Evolutionary conservation across 108 stramenopile genomes (phyloP).

Genomic region (Chaetoceros muelleri): DNA sequence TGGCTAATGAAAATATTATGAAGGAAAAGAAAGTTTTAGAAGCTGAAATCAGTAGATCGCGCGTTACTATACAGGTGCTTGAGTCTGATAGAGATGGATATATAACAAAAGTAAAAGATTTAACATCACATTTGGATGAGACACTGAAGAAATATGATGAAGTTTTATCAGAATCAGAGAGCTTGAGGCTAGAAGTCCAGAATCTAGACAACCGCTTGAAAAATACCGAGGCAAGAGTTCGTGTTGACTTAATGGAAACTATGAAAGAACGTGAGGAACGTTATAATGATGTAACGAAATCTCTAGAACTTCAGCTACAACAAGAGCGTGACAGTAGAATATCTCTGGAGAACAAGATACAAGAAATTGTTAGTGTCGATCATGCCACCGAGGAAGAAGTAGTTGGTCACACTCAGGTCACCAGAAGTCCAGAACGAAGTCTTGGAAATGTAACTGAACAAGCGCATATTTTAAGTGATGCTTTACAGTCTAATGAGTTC

Average conservation of each 20-base stretch:
- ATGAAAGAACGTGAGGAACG: conserved; percentile 68
- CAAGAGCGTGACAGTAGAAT: conserved; percentile 43
- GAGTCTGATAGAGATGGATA: conserved; percentile 30
- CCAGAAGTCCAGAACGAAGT: conserved; percentile 9
- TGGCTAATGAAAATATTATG: conserved; percentile 41
- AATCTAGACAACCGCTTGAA: conserved; percentile 52
- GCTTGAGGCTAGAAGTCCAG: conserved; percentile 34
- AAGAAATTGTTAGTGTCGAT: conserved; percentile 48
- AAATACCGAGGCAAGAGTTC: conserved; percentile 49
- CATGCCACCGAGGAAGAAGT: conserved; percentile 3
- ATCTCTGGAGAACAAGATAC: conserved; percentile 49
- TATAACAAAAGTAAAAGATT: conserved; percentile 31
- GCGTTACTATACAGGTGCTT: conserved; percentile 36
- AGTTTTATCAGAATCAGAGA: conserved; percentile 29
- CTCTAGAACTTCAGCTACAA: conserved; percentile 39
- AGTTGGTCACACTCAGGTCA: not conserved
- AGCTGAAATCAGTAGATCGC: conserved; percentile 30
- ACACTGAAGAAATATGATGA: conserved; percentile 26
- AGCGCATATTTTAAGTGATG: conserved; percentile 58
- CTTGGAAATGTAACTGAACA: conserved; percentile 53
- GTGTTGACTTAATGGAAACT: conserved; percentile 68
- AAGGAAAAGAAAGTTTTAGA: conserved; percentile 61
- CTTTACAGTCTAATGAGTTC: conserved; percentile 43
- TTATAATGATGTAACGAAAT: conserved; percentile 50
- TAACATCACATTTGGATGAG: conserved; percentile 23